Evolutionary conservation across 495 filamentous ascomycete genomes (phyloP).

Genomic region (Tuber microsphaerosporum): DNA sequence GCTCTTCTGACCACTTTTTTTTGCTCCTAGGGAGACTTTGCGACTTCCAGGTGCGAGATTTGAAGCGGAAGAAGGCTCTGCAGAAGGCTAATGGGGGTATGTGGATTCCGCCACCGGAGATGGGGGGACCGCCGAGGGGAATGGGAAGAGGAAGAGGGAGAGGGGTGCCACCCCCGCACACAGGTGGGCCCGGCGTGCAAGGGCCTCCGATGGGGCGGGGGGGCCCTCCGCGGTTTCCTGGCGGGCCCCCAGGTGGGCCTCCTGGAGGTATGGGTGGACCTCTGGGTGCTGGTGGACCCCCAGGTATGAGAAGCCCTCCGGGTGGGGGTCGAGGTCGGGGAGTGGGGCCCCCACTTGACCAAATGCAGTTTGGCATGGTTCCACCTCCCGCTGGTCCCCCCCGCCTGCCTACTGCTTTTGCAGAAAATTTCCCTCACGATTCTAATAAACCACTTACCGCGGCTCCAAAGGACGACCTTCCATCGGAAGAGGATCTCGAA

Average conservation of each 20-base stretch:
- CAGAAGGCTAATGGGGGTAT: constrained; percentile 47
- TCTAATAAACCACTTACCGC: constrained; percentile 39
- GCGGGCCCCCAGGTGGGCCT: constrained; percentile 15
- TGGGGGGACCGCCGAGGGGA: constrained; percentile 43
- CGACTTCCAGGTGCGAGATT: constrained; percentile 71
- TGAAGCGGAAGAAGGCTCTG: constrained; percentile 57
- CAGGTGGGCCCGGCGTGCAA: background rate
- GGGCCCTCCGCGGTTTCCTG: background rate
- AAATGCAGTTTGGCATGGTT: constrained; percentile 54
- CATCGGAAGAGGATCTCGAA: constrained; percentile 51
- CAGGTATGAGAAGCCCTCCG: constrained; percentile 25
- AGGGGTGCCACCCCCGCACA: constrained; percentile 24
- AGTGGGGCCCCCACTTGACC: constrained; percentile 5
- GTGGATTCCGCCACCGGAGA: constrained; percentile 54
- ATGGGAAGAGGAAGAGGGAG: constrained; percentile 27
- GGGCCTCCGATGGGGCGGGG: no score
- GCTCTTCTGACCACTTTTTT: constrained; percentile 75
- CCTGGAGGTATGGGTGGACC: constrained; percentile 34
- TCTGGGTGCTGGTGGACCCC: constrained; percentile 17
- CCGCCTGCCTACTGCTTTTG: constrained; percentile 55
- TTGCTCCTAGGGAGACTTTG: constrained; percentile 75
- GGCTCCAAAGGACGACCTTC: constrained; percentile 34
- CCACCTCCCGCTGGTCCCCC: constrained; percentile 49
- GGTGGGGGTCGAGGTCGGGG: constrained; percentile 7
- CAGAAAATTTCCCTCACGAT: constrained; percentile 40